Conservation (phyloP, 2,329 filamentous ascomycete genomes). For the Thermothelomyces thermophilus region DNA sequence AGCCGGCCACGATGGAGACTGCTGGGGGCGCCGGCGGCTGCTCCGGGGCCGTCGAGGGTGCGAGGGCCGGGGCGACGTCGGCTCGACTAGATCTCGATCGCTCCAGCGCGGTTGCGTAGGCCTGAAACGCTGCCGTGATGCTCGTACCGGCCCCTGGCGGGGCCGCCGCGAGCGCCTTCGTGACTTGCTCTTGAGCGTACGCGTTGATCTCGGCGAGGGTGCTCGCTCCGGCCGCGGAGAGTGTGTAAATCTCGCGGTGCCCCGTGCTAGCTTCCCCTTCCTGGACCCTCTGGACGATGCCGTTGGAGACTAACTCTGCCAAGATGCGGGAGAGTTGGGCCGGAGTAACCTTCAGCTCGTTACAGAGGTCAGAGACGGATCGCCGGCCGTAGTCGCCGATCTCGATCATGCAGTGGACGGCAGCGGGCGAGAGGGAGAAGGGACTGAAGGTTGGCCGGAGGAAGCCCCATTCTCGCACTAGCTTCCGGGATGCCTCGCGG, state of each 20-base stretch:
- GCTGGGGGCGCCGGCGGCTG: background rate
- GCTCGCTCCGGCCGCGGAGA: conserved; percentile 16
- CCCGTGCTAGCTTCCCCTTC: background rate
- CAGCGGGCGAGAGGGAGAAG: conserved; percentile 19
- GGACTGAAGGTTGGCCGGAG: conserved; percentile 20
- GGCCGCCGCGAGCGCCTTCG: conserved; percentile 17
- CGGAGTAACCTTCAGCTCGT: conserved; percentile 18
- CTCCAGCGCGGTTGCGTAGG: conserved; percentile 20
- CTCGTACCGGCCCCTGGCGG: conserved; percentile 8
- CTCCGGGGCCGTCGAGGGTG: background rate
- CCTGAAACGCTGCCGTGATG: conserved; percentile 18
- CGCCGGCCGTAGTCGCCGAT: conserved; percentile 19
- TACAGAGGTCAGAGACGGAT: conserved; percentile 16
- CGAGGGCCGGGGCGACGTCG: background rate
- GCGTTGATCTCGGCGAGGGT: conserved; percentile 21
- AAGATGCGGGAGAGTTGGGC: conserved; percentile 10
- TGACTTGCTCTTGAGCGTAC: conserved; percentile 21
- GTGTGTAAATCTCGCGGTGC: conserved; percentile 4
- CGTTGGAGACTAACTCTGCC: conserved; percentile 7
- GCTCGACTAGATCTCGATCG: background rate
- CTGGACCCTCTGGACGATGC: conserved; percentile 12
- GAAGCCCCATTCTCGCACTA: conserved; percentile 27
- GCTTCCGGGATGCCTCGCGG: conserved; percentile 23
- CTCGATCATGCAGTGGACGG: conserved; percentile 25
- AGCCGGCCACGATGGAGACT: conserved; percentile 25